Base-by-base conservation (phyloP, 2,329 filamentous ascomycete species). In the Teratosphaeriaceae sp. region DNA sequence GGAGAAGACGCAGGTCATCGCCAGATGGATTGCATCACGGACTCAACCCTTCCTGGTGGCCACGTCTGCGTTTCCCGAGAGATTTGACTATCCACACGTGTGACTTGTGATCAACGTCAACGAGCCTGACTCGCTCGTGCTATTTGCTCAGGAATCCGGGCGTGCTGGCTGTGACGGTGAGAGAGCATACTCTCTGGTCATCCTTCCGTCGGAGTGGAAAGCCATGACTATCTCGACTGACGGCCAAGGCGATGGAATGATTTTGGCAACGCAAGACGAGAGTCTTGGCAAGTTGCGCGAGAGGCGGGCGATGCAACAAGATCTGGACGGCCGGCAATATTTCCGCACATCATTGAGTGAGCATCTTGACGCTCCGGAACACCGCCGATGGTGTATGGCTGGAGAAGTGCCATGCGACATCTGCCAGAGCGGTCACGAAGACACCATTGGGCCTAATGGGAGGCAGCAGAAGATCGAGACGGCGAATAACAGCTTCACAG, bases 101-200 rank as follows among this genome's bases (percentile, higher is more conserved):
- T 24, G 34, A 4, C 35, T 48, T 15, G 36, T 35, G 16, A 39
- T 48, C 5, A 34, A 48, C 13, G 24, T 45, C 16, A 36, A 45
- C 38, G 38, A 45, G 34, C 45, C 26, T 3, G 38, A 45, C 4
- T 43, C 38, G 23, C 22, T 48, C 15, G 35, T 48, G 19, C 16
- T 38, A 18, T 48, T 48, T 22, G 38, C 43, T 9, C 23, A 48
- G 31, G 43, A 48, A 35, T 45, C 43, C 26, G 19, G 46, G 12
- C 27, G 38, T 20, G 43, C 26, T n/a, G 35, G 43, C 5, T 23
- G 43, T 6, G 34, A 42, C n/a, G 23, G 43, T 5, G 21, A 42
- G 24, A 11, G 29, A 13, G 39, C 34, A 9, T 41, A 45, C 34
- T 45, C 40, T 20, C 21, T 46, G 5, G 40, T 46, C 4, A 8